Percentiles rank a stretch among this genome's conserved stretches.
Conservation (phyloP, 2,329 filamentous ascomycete genomes). For the Balansia obtecta region DNA sequence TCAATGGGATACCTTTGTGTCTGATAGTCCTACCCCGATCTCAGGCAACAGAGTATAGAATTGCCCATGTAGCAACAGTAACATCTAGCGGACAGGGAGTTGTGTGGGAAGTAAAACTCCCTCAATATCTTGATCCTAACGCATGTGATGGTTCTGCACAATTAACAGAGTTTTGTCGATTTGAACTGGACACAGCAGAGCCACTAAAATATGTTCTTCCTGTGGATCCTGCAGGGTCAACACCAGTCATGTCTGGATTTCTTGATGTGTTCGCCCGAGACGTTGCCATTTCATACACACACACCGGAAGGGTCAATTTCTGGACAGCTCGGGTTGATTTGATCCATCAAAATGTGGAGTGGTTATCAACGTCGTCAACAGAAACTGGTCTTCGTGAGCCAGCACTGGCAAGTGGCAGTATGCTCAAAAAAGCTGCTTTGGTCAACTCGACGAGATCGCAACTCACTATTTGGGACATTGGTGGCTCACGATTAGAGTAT, state of each 20-base stretch:
- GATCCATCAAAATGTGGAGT: conserved; percentile 51
- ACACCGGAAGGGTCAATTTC: conserved; percentile 61
- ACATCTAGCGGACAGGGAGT: conserved; percentile 67
- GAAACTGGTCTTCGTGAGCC: conserved; percentile 65
- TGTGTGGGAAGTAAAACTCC: conserved; percentile 66
- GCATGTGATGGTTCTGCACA: conserved; percentile 12
- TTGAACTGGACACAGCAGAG: conserved; percentile 50
- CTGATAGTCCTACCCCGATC: conserved; percentile 59
- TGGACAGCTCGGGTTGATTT: conserved; percentile 71
- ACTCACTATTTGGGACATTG: conserved; percentile 84
- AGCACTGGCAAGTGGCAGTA: conserved; percentile 72
- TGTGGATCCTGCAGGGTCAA: conserved; percentile 73
- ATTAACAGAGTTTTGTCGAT: conserved; percentile 57
- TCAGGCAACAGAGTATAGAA: conserved; percentile 41
- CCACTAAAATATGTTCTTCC: conserved; percentile 58
- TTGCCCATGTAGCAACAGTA: conserved; percentile 68
- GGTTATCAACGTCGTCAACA: conserved; percentile 70
- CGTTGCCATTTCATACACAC: conserved; percentile 74
- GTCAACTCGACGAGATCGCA: conserved; percentile 62
- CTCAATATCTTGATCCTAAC: conserved; percentile 27
- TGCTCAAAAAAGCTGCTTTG: conserved; percentile 73
- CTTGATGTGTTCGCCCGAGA: conserved; percentile 79
- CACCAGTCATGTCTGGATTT: conserved; percentile 60
- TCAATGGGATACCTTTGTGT: conserved; percentile 64
- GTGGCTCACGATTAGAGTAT: conserved; percentile 70